These are phyloP conservation scores for Coniosporium apollinis DNA, from an alignment of 495 filamentous ascomycete genomes.

Conservation along the genomic window DNA sequence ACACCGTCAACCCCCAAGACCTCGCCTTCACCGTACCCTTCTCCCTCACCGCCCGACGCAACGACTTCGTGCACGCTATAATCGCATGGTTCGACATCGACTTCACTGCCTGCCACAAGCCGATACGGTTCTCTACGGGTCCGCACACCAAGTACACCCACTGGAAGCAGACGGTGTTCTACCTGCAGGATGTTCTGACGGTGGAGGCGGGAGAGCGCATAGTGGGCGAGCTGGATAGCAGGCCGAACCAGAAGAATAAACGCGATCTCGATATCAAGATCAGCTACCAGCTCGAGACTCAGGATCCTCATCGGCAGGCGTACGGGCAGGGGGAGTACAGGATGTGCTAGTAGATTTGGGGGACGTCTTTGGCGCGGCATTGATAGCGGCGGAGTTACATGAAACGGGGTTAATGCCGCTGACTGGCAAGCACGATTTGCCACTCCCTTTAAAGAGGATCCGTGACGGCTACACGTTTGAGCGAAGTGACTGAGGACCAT, in stretches of 20 bases:
- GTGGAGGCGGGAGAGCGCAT: conserved; percentile 34
- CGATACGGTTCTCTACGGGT: conserved; percentile 29
- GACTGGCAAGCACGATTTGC: too few relatives aligned
- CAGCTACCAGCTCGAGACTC: conserved; percentile 60
- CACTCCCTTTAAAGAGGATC: too few relatives aligned
- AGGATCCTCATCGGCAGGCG: conserved; percentile 48
- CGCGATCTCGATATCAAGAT: conserved; percentile 87
- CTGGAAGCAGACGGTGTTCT: conserved; percentile 35
- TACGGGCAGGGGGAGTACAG: conserved; percentile 65
- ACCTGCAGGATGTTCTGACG: conserved; percentile 26
- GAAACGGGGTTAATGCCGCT: too few relatives aligned
- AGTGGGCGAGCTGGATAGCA: conserved; percentile 54
- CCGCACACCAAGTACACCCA: conserved; percentile 33
- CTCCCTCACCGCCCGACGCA: conserved; percentile 51
- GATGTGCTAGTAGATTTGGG: too few relatives aligned
- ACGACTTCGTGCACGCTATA: conserved; percentile 85
- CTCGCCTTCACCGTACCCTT: conserved; percentile 61
- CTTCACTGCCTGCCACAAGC: conserved; percentile 71
- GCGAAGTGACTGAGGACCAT: too few relatives aligned
- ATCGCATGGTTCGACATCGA: conserved; percentile 99
- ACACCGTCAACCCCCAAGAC: conserved; percentile 55
- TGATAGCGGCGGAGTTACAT: too few relatives aligned
- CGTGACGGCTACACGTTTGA: too few relatives aligned
- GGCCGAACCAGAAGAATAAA: conserved; percentile 84
- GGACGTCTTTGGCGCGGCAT: too few relatives aligned